Percentiles rank a stretch among this genome's conserved stretches.
These are phyloP conservation scores for Phaseolus lunatus DNA, from an alignment of 306 rosid genomes.

Conservation along the genomic window DNA sequence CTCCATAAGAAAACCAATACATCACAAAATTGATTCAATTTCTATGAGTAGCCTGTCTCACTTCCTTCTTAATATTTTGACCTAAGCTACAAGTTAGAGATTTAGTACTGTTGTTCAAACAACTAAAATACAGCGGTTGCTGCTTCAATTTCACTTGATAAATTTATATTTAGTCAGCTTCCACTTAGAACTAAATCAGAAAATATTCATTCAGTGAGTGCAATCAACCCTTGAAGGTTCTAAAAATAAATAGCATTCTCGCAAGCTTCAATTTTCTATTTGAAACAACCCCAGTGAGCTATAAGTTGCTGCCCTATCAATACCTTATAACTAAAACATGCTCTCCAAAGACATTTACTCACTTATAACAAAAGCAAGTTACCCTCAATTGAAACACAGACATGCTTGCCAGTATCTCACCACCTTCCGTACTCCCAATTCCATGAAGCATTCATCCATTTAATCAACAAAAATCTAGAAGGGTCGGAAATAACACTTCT, in stretches of 20 bases:
- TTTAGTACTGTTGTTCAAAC: neutral
- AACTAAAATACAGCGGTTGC: neutral
- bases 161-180: neutral
- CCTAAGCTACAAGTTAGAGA: slow-evolving; percentile 22
- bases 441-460: slow-evolving; percentile 19
- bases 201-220: neutral
- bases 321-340: slow-evolving; percentile 23
- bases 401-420: neutral
- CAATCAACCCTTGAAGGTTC: neutral
- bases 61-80: slow-evolving; percentile 1
- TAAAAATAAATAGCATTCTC: slow-evolving; percentile 9
- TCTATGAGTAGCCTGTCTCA: neutral
- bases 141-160: slow-evolving; percentile 11
- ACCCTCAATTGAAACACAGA: slow-evolving; percentile 30
- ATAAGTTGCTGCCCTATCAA: slow-evolving; percentile 11
- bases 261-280: slow-evolving; percentile 21
- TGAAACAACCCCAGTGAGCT: neutral
- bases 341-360: slow-evolving; percentile 13
- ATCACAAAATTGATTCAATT: slow-evolving; percentile 7
- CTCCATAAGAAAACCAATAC: slow-evolving; percentile 30
- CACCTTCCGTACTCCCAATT: slow-evolving; percentile 3
- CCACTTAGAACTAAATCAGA: neutral
- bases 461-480: slow-evolving; percentile 12
- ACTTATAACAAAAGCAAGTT: neutral
- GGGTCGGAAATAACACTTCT: neutral